A percentile compares a stretch with the other conserved stretches of the same genome.
These are phyloP conservation scores for Hygrophorus pudorinus DNA, from an alignment of 768 basidiomycete species.

Conservation along the genomic window DNA sequence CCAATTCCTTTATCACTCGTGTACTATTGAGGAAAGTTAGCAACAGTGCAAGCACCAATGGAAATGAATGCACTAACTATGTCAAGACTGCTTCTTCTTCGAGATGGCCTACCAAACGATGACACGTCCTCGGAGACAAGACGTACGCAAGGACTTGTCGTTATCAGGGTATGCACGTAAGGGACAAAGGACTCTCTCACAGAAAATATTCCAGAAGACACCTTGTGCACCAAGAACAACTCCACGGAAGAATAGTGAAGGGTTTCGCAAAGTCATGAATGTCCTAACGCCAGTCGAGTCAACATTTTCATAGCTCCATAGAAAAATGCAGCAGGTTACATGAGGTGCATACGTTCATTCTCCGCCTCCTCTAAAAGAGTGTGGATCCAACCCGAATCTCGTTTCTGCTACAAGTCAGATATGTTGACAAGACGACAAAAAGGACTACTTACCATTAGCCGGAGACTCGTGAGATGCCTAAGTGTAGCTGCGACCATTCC, in stretches of 20 bases:
- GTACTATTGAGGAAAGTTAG: slow-evolving; percentile 38
- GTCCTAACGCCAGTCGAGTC: slow-evolving; percentile 44
- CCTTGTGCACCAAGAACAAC: slow-evolving; percentile 88
- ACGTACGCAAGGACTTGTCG: slow-evolving; percentile 67
- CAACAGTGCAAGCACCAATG: neutral
- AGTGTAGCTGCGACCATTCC: slow-evolving; percentile 91
- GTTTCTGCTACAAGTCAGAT: slow-evolving; percentile 23
- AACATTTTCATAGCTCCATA: slow-evolving; percentile 6
- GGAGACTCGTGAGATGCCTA: slow-evolving; percentile 80
- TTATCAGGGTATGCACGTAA: slow-evolving; percentile 3
- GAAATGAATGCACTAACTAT: slow-evolving; percentile 45
- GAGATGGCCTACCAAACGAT: slow-evolving; percentile 85
- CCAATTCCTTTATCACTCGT: slow-evolving; percentile 73
- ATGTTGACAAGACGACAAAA: neutral
- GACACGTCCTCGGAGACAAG: slow-evolving; percentile 63
- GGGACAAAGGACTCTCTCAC: slow-evolving; percentile 29
- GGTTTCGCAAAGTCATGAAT: slow-evolving; percentile 86
- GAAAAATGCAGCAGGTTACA: slow-evolving; percentile 34
- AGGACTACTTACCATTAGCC: slow-evolving; percentile 59
- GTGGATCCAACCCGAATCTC: slow-evolving; percentile 76
- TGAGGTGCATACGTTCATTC: slow-evolving; percentile 94
- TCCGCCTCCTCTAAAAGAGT: slow-evolving; percentile 91
- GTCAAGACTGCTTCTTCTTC: slow-evolving; percentile 96
- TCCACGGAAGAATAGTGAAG: slow-evolving; percentile 70
- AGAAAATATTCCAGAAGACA: slow-evolving; percentile 83